Conservation (phyloP, 176 grass and related monocot genomes). For the Oryza meridionalis region DNA sequence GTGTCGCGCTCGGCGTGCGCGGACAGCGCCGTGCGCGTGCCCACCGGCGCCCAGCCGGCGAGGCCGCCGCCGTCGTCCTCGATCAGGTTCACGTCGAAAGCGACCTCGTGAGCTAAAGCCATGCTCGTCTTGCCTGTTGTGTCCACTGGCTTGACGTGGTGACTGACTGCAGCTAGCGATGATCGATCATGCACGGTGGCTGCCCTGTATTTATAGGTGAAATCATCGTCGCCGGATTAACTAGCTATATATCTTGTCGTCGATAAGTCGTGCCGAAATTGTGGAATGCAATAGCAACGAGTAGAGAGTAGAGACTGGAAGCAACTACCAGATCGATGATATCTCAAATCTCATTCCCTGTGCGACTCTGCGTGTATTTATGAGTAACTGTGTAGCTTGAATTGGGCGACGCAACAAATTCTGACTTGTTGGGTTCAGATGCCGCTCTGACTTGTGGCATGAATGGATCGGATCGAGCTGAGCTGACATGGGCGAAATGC, state of each 20-base stretch:
- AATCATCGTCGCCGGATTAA: no score
- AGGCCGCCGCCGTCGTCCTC: slow-evolving; percentile 12
- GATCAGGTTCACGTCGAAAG: slow-evolving; percentile 47
- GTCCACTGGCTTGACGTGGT: no score
- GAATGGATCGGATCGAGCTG: no score
- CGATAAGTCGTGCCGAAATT: no score
- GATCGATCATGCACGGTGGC: no score
- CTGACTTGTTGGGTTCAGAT: not conserved
- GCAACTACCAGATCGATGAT: not conserved
- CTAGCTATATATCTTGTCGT: no score
- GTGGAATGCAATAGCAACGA: no score
- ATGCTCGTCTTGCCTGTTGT: not conserved
- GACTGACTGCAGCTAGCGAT: no score
- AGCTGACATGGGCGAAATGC: no score
- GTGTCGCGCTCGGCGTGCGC: not conserved
- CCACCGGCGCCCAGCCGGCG: slow-evolving; percentile 44
- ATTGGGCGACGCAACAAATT: not conserved
- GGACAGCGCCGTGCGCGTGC: slow-evolving; percentile 41
- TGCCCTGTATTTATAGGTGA: no score
- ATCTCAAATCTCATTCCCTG: not conserved
- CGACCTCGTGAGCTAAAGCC: slow-evolving; percentile 36
- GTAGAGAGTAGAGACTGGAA: not conserved
- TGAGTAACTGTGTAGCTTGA: slow-evolving; percentile 12
- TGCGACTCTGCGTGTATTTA: not conserved
- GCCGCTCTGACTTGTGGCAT: no score